phyloP scores from a whole-genome alignment of 1,284 basidiomycete genomes.

The Ustilago cynodontis region DNA sequence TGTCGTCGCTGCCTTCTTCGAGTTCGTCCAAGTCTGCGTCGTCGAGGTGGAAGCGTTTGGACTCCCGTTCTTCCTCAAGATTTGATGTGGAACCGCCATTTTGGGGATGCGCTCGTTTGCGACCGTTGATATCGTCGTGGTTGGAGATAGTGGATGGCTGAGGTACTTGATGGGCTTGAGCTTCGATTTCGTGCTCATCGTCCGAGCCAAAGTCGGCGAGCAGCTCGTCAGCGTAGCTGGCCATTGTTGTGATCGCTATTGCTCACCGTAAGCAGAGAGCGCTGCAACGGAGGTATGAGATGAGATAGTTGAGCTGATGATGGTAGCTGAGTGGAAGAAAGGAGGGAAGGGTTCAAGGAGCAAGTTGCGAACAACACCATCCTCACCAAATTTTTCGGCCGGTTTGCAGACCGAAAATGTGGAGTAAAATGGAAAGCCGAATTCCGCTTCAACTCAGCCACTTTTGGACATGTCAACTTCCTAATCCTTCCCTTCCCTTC shows the following conservation, averaged over 20 bases:
- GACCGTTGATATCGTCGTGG: slow-evolving; percentile 71
- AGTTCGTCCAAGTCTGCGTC: slow-evolving; percentile 65
- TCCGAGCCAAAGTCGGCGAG: slow-evolving; percentile 79
- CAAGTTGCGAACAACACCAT: slow-evolving; percentile 1
- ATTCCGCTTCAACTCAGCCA: slow-evolving; percentile 26
- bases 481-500: not conserved
- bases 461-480: not conserved
- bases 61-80: slow-evolving; percentile 16
- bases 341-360: slow-evolving; percentile 22
- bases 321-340: slow-evolving; percentile 1
- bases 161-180: slow-evolving; percentile 63
- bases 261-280: not conserved
- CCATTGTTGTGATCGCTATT: slow-evolving; percentile 45
- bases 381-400: slow-evolving; percentile 22
- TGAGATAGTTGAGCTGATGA: not conserved
- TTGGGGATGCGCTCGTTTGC: slow-evolving; percentile 37
- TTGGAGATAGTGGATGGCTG: slow-evolving; percentile 37
- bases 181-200: slow-evolving; percentile 72
- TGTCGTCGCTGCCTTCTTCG: slow-evolving; percentile 42
- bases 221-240: slow-evolving; percentile 82
- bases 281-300: not conserved
- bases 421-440: slow-evolving; percentile 21
- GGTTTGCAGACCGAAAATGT: slow-evolving; percentile 12
- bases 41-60: slow-evolving; percentile 37
- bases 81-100: slow-evolving; percentile 73